Percentiles rank a stretch among this genome's conserved stretches.
These are phyloP conservation scores for Albizia julibrissin DNA, from an alignment of 306 rosid genomes.

Conservation along the genomic window DNA sequence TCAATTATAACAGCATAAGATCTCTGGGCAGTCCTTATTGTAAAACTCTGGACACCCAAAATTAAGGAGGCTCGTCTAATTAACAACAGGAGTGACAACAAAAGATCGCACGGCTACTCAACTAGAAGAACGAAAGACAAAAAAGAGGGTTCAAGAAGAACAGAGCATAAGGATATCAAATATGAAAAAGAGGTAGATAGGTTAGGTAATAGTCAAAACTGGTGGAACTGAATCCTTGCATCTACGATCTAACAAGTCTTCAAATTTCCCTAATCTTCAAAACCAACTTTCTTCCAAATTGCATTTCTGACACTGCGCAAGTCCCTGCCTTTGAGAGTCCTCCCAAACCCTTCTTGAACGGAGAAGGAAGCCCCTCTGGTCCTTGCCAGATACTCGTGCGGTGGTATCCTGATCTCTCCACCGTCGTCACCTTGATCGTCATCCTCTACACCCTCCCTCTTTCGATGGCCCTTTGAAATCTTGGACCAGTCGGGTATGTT, in stretches of 20 bases:
- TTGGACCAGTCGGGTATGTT: conserved; percentile 86
- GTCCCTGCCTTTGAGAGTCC: conserved; percentile 92
- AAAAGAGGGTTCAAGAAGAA: neutral
- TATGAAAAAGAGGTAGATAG: neutral
- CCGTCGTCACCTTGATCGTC: conserved; percentile 22
- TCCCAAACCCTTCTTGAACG: conserved; percentile 91
- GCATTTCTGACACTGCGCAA: conserved; percentile 84
- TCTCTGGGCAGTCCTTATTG: conserved; percentile 33
- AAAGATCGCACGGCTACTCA: neutral
- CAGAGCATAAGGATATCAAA: neutral
- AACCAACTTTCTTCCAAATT: conserved; percentile 84
- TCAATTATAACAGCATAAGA: neutral
- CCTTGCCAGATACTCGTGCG: conserved; percentile 84
- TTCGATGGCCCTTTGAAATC: conserved; percentile 56
- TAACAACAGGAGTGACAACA: neutral
- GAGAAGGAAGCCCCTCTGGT: conserved; percentile 80
- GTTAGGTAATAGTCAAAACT: conserved; percentile 5
- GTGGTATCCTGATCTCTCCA: conserved; percentile 52
- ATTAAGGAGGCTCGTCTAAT: conserved; percentile 17
- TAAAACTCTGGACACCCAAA: conserved; percentile 44
- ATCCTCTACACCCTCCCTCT: conserved; percentile 25
- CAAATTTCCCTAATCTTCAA: conserved; percentile 45
- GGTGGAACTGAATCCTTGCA: conserved; percentile 19
- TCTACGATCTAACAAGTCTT: neutral
- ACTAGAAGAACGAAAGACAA: neutral